Conservation (phyloP, 2,329 filamentous ascomycete species). For the Arachnopeziza araneosa region DNA sequence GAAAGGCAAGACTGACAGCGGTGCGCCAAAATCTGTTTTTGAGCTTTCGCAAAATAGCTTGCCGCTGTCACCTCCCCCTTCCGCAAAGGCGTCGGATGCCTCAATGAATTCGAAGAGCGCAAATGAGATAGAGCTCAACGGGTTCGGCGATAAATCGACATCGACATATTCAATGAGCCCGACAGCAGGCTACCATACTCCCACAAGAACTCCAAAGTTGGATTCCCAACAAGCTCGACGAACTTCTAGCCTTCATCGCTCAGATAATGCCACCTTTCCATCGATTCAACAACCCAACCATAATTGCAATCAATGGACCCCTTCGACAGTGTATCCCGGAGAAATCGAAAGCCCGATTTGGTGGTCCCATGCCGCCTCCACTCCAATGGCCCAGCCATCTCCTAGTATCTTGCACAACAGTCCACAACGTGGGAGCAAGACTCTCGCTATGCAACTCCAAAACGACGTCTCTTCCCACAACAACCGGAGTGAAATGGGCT, state of each 20-base stretch:
- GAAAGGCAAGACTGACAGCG: conserved; percentile 44
- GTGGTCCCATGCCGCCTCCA: conserved; percentile 27
- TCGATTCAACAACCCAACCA: conserved; percentile 7
- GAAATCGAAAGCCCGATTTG: conserved; percentile 23
- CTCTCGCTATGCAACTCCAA: conserved; percentile 26
- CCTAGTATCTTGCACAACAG: conserved; percentile 22
- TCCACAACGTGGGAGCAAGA: conserved; percentile 24
- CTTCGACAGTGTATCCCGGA: not conserved
- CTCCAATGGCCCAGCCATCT: conserved; percentile 24
- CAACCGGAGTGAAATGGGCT: conserved; percentile 12
- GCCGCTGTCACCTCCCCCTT: conserved; percentile 40
- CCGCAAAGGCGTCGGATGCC: conserved; percentile 33
- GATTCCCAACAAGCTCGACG: conserved; percentile 2
- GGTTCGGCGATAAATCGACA: conserved; percentile 20
- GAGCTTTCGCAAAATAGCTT: conserved; percentile 38
- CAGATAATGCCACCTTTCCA: not conserved
- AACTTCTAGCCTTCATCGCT: not conserved
- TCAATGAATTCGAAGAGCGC: not conserved
- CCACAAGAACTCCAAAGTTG: conserved; percentile 22
- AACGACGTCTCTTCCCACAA: conserved; percentile 22
- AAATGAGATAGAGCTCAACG: conserved; percentile 6
- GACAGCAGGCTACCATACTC: conserved; percentile 18
- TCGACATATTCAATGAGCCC: conserved; percentile 23
- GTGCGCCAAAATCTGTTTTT: conserved; percentile 39
- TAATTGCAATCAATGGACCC: not conserved